These are phyloP conservation scores for Tylopilus rubrobrunneus DNA, from an alignment of 768 basidiomycete species.

Conservation along the genomic window DNA sequence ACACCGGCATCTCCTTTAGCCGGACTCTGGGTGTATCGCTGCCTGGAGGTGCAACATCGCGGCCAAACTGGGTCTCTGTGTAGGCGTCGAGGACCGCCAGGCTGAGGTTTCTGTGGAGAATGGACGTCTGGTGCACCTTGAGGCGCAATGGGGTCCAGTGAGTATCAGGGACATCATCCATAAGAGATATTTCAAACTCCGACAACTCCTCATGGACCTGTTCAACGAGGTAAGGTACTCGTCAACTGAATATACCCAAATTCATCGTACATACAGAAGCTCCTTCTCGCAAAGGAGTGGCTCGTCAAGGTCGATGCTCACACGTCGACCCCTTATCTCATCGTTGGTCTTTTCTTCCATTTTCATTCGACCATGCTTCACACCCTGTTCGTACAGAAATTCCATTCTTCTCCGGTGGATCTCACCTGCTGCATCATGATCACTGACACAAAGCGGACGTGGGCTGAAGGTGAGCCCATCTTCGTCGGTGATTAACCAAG, in stretches of 20 bases:
- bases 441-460: slow-evolving; percentile 72
- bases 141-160: slow-evolving; percentile 42
- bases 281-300: slow-evolving; percentile 68
- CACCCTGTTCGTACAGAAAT: slow-evolving; percentile 48
- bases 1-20: slow-evolving; percentile 80
- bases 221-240: slow-evolving; percentile 40
- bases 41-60: slow-evolving; percentile 55
- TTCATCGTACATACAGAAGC: slow-evolving; percentile 40
- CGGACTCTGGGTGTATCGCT: slow-evolving; percentile 59
- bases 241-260: not conserved
- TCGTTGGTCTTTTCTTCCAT: slow-evolving; percentile 46
- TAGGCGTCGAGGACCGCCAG: slow-evolving; percentile 63
- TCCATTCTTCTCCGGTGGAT: slow-evolving; percentile 51
- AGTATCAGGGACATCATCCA: slow-evolving; percentile 43
- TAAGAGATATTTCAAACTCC: slow-evolving; percentile 22
- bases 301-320: slow-evolving; percentile 59
- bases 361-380: slow-evolving; percentile 7
- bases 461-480: slow-evolving; percentile 60
- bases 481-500: slow-evolving; percentile 21
- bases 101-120: slow-evolving; percentile 48
- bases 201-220: slow-evolving; percentile 38
- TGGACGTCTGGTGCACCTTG: slow-evolving; percentile 32
- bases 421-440: slow-evolving; percentile 57
- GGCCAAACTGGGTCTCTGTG: slow-evolving; percentile 67
- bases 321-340: slow-evolving; percentile 63